Evolutionary conservation across 1,284 basidiomycete species (phyloP).

Genomic region (Trichosporon asahii): DNA sequence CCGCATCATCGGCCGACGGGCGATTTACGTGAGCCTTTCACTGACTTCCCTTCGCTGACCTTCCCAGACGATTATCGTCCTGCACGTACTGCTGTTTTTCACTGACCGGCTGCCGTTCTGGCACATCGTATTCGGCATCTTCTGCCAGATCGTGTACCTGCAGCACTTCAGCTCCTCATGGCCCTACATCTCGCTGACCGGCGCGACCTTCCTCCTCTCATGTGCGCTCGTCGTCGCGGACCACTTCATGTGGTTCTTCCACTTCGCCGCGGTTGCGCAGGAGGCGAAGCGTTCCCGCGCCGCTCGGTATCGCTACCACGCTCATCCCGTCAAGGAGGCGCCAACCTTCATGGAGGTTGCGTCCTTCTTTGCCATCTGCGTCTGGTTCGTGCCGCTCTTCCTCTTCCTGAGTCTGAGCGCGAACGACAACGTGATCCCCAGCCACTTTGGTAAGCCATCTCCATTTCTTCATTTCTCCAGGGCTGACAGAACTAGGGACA

Average conservation of each 20-base stretch:
- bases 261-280: slow-evolving; percentile 69
- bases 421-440: slow-evolving; percentile 87
- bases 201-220: slow-evolving; percentile 73
- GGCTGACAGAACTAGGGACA: slow-evolving; percentile 74
- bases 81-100: slow-evolving; percentile 73
- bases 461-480: slow-evolving; percentile 68
- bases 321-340: not conserved
- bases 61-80: slow-evolving; percentile 65
- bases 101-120: slow-evolving; percentile 72
- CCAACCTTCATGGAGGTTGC: slow-evolving; percentile 24
- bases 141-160: slow-evolving; percentile 80
- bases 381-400: slow-evolving; percentile 88
- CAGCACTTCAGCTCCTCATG: slow-evolving; percentile 83
- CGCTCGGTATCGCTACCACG: slow-evolving; percentile 50
- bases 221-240: slow-evolving; percentile 77
- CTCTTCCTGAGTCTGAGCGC: slow-evolving; percentile 89
- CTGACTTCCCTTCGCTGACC: slow-evolving; percentile 22
- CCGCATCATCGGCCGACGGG: slow-evolving; percentile 72
- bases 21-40: slow-evolving; percentile 68
- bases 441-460: slow-evolving; percentile 48
- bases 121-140: slow-evolving; percentile 70
- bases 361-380: slow-evolving; percentile 55
- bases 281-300: slow-evolving; percentile 51
- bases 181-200: slow-evolving; percentile 86
- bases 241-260: slow-evolving; percentile 92